phyloP scores from a whole-genome alignment of 345 rosid genomes.

The Hypericum perforatum region DNA sequence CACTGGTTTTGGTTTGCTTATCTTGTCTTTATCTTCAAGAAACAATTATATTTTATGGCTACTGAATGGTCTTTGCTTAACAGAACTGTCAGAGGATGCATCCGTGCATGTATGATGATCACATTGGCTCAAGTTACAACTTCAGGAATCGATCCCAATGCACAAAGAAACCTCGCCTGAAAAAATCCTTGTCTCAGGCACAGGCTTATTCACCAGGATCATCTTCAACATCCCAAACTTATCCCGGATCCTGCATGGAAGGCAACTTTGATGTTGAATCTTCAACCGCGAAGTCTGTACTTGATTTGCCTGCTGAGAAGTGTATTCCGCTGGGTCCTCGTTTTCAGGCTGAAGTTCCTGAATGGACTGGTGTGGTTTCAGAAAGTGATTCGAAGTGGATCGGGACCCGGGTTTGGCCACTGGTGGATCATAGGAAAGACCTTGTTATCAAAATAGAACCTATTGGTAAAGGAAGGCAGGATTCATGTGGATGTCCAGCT shows the following conservation, averaged over 20 bases:
- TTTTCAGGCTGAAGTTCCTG: slow-evolving; percentile 24
- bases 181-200: slow-evolving; percentile 17
- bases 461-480: slow-evolving; percentile 22
- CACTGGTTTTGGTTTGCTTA: not conserved
- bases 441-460: not conserved
- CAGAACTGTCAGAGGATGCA: slow-evolving; percentile 49
- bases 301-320: slow-evolving; percentile 4
- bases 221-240: slow-evolving; percentile 18
- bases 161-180: slow-evolving; percentile 8
- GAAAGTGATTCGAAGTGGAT: slow-evolving; percentile 22
- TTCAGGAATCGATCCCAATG: slow-evolving; percentile 21
- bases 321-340: slow-evolving; percentile 13
- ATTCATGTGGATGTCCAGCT: slow-evolving; percentile 14
- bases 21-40: not conserved
- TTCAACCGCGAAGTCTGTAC: not conserved
- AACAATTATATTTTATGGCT: slow-evolving; percentile 1
- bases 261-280: slow-evolving; percentile 2
- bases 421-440: slow-evolving; percentile 1
- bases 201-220: slow-evolving; percentile 19
- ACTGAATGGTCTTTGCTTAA: slow-evolving; percentile 8
- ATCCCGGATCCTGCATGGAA: slow-evolving; percentile 12
- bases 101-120: slow-evolving; percentile 47
- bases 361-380: slow-evolving; percentile 16
- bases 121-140: slow-evolving; percentile 6
- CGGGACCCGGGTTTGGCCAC: slow-evolving; percentile 19